Evolutionary conservation across 2,329 filamentous ascomycete genomes (phyloP).

Genomic region (Cryphonectria nitschkei): DNA sequence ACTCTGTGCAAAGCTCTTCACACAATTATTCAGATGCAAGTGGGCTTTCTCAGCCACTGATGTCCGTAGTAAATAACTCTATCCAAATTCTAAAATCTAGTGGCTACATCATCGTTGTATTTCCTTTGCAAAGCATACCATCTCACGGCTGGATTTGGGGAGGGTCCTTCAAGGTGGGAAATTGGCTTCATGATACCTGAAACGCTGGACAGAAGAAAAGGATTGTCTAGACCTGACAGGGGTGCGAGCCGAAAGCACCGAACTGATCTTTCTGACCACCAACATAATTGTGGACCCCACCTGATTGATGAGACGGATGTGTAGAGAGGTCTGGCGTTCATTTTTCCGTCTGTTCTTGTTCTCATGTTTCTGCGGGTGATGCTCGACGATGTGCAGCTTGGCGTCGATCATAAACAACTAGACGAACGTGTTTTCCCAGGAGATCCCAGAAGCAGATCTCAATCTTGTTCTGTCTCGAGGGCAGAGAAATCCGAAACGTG

Average conservation of each 20-base stretch:
- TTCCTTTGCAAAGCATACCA: not conserved
- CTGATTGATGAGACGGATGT: not conserved
- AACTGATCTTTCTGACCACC: not conserved
- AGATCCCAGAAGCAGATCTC: slow-evolving; percentile 5
- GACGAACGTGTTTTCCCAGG: slow-evolving; percentile 3
- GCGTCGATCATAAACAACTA: slow-evolving; percentile 10
- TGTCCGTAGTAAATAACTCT: not conserved
- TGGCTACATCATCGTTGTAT: not conserved
- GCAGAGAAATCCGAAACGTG: slow-evolving; percentile 5
- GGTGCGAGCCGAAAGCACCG: slow-evolving; percentile 6
- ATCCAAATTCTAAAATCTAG: not conserved
- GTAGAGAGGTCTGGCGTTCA: not conserved
- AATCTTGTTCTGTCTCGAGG: slow-evolving; percentile 6
- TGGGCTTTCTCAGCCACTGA: not conserved
- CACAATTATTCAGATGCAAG: not conserved
- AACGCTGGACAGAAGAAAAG: not conserved
- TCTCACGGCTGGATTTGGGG: not conserved
- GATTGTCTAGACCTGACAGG: not conserved
- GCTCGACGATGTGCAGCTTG: not conserved
- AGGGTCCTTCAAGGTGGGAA: not conserved
- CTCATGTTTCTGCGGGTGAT: not conserved
- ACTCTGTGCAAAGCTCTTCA: not conserved
- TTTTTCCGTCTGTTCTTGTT: not conserved
- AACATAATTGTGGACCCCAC: not conserved
- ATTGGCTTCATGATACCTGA: slow-evolving; percentile 10